Evolutionary conservation across 768 basidiomycete species (phyloP), one percentile per base, ranked within the genome.

Genomic region (Suillus ampliporus): DNA sequence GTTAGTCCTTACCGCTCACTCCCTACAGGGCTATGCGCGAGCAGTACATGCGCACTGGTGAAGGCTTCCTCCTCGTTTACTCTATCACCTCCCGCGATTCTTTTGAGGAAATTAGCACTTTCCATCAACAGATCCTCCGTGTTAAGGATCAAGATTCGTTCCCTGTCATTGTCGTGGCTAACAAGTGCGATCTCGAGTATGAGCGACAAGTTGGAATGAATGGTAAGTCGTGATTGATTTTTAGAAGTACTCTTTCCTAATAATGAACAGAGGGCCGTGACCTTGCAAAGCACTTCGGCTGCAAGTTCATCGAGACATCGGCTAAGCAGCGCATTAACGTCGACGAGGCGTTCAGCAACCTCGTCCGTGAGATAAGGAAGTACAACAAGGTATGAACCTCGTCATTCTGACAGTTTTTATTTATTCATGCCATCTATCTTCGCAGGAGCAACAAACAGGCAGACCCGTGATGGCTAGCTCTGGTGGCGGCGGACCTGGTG

Each of bases 21-120:
- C 57, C 65, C 21, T 63, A 57, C 73, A 96, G 94, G 62, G 97
- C 97, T 26, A 98, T 99, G 97, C 90, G 97, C 52, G 97, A 99
- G 73, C 97, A 98, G 72, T 99, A 99, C 81, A 99, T 98, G 95
- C 89, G 95, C 58, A 95, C 95, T 31, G 97, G 97, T 64, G 96
- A 99, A 77, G 97, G 96, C 13, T 99, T 99, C 83, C 86, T 99
- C 47, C 88, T 99, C 65, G 95, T 98, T 62, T 99, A 99, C 78
- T 95, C 94, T 57, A 98, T 97, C 79, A 97, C 97, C n/a, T 95
- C 95, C 35, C 89, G 96, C 67, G 91, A 94, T 76, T 97, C 96
- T 51, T 99, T 98, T 72, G 95, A 98, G 77, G 94, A 98, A 84
- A 96, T 98, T 72, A 91, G 87, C 76, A 92, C 89, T 7, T 97